These are phyloP conservation scores for Epichloe baconii DNA, from an alignment of 2,329 filamentous ascomycete species.

Conservation along the genomic window DNA sequence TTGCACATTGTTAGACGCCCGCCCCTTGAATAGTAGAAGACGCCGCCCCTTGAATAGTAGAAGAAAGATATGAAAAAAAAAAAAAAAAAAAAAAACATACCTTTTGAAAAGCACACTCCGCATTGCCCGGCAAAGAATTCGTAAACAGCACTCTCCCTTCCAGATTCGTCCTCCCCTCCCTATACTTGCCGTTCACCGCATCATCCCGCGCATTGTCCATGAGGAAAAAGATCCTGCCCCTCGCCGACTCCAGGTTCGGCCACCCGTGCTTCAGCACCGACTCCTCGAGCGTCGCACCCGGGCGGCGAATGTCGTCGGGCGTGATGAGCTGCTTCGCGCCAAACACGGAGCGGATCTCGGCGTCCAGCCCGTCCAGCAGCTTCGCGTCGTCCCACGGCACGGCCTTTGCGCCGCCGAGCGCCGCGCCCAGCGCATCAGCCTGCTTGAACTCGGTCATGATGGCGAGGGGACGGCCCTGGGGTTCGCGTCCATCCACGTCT, in stretches of 20 bases:
- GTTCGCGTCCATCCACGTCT: conserved; percentile 29
- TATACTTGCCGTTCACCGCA: conserved; percentile 26
- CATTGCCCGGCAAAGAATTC: conserved; percentile 29
- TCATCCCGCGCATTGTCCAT: conserved; percentile 35
- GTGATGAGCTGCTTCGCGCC: conserved; percentile 26
- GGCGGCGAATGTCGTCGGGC: conserved; percentile 31
- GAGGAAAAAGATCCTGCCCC: conserved; percentile 34
- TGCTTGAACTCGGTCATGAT: conserved; percentile 38
- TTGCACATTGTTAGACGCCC: conserved; percentile 9
- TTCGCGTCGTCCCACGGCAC: conserved; percentile 29
- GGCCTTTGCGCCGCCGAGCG: conserved; percentile 21
- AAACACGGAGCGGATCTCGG: conserved; percentile 33
- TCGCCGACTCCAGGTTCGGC: conserved; percentile 29
- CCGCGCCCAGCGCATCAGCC: conserved; percentile 10
- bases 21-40: too few species aligned
- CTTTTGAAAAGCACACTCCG: conserved; percentile 35
- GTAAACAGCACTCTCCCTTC: conserved; percentile 35
- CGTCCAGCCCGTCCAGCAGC: conserved; percentile 29
- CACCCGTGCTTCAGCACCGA: conserved; percentile 33
- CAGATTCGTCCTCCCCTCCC: conserved; percentile 16
- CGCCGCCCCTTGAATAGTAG: too few species aligned
- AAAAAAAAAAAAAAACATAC: conserved; percentile 1
- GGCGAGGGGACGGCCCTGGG: conserved; percentile 29
- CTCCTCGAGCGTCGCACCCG: conserved; percentile 29
- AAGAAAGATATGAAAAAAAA: too few species aligned